phyloP scores from a whole-genome alignment of 2,329 filamentous ascomycete species.

The Diaporthe vaccinii region DNA sequence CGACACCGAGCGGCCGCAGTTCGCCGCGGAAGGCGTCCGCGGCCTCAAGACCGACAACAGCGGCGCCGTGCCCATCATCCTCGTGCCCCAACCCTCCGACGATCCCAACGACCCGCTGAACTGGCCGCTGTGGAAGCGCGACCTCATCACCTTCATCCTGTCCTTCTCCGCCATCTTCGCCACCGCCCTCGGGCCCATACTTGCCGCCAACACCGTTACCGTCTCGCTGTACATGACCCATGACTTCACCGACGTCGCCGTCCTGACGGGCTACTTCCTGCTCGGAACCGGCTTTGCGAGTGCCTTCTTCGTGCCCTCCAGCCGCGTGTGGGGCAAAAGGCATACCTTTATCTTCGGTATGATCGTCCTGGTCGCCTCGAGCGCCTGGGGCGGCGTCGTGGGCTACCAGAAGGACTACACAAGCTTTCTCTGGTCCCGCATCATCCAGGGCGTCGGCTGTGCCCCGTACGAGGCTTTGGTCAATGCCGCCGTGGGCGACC shows the following conservation, averaged over 20 bases:
- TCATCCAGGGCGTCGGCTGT: slow-evolving; percentile 88
- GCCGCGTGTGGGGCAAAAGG: slow-evolving; percentile 91
- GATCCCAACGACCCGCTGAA: slow-evolving; percentile 89
- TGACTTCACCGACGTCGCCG: slow-evolving; percentile 81
- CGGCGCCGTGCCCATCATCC: slow-evolving; percentile 78
- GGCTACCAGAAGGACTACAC: slow-evolving; percentile 70
- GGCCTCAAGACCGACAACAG: slow-evolving; percentile 80
- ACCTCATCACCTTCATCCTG: slow-evolving; percentile 82
- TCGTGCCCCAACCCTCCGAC: slow-evolving; percentile 91
- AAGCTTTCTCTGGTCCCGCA: slow-evolving; percentile 81
- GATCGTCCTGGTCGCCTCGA: slow-evolving; percentile 78
- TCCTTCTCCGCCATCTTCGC: slow-evolving; percentile 87
- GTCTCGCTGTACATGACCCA: slow-evolving; percentile 75
- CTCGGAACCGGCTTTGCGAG: slow-evolving; percentile 86
- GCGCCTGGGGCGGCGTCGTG: slow-evolving; percentile 82
- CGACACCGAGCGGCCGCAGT: slow-evolving; percentile 64
- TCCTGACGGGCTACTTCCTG: slow-evolving; percentile 89
- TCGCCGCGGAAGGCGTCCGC: slow-evolving; percentile 54
- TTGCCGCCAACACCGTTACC: slow-evolving; percentile 89
- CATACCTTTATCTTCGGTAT: slow-evolving; percentile 88
- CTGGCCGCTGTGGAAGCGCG: slow-evolving; percentile 90
- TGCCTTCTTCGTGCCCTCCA: slow-evolving; percentile 88
- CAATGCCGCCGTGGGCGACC: slow-evolving; percentile 88
- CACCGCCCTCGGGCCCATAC: slow-evolving; percentile 85
- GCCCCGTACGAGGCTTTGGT: slow-evolving; percentile 93